A percentile compares a stretch with the other conserved stretches of the same genome.
Evolutionary conservation across 2,329 filamentous ascomycete genomes (phyloP).

Genomic region (Monosporascus sp.): DNA sequence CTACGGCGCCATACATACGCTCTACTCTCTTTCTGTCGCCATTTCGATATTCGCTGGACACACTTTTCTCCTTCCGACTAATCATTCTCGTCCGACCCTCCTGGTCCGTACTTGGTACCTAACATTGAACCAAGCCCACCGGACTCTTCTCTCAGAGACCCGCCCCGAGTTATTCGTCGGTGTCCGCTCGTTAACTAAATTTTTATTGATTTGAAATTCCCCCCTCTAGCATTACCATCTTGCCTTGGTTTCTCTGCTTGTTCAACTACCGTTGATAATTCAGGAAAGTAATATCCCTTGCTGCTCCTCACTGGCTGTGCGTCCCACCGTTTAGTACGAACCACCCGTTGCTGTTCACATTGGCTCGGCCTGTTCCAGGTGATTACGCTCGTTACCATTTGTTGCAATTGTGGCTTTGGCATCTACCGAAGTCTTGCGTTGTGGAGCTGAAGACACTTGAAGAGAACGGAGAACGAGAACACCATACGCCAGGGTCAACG

Average conservation of each 20-base stretch:
- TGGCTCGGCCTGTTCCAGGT: constrained; percentile 16
- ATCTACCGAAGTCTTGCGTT: constrained; percentile 4
- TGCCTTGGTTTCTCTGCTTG: too few species aligned
- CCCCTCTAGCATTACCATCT: not conserved
- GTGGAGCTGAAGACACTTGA: constrained; percentile 10
- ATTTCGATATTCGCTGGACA: too few species aligned
- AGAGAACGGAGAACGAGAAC: constrained; percentile 7
- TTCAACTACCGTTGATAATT: too few species aligned
- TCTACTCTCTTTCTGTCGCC: too few species aligned
- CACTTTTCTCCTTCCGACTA: too few species aligned
- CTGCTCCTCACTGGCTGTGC: constrained; percentile 10
- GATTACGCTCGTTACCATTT: constrained; percentile 23
- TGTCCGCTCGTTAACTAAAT: not conserved
- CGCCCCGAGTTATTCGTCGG: not conserved
- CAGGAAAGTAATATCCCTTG: not conserved
- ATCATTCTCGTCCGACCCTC: too few species aligned
- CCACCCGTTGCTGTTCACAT: constrained; percentile 14
- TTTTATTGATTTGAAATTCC: not conserved
- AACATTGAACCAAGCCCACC: too few species aligned
- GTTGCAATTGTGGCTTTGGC: constrained; percentile 10
- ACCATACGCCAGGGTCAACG: constrained; percentile 12
- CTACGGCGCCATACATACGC: too few species aligned
- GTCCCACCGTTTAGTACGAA: constrained; percentile 16
- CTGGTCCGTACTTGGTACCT: too few species aligned
- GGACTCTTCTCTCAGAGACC: not conserved